Conservation (phyloP, 2,329 filamentous ascomycete genomes). For the Trichocomaceae sp. region DNA sequence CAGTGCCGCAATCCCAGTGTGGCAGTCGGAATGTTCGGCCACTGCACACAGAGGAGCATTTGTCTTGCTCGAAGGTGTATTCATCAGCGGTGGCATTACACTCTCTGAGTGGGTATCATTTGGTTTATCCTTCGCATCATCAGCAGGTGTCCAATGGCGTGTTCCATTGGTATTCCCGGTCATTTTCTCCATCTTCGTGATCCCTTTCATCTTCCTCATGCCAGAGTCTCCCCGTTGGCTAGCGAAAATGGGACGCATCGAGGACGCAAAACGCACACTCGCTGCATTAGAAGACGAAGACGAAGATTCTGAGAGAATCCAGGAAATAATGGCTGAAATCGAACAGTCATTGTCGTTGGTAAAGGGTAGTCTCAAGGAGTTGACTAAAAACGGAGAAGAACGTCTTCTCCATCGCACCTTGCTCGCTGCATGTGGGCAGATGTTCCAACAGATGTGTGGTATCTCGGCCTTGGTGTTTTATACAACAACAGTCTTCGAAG, state of each 20-base stretch:
- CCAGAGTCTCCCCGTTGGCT: conserved; percentile 60
- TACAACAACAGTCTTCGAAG: conserved; percentile 23
- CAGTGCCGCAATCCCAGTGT: conserved; percentile 41
- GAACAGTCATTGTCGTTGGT: conserved; percentile 33
- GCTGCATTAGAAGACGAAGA: conserved; percentile 54
- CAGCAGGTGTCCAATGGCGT: conserved; percentile 21
- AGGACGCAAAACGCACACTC: conserved; percentile 52
- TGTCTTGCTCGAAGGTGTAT: conserved; percentile 35
- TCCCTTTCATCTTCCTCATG: conserved; percentile 32
- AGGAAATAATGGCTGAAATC: conserved; percentile 41
- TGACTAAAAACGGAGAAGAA: conserved; percentile 35
- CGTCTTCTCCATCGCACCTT: conserved; percentile 48
- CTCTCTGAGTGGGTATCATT: conserved; percentile 43
- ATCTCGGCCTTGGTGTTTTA: conserved; percentile 54
- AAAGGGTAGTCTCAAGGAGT: conserved; percentile 1
- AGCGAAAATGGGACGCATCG: conserved; percentile 58
- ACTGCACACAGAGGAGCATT: conserved; percentile 43
- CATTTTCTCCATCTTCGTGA: conserved; percentile 20
- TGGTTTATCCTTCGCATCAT: conserved; percentile 33
- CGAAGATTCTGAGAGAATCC: conserved; percentile 42
- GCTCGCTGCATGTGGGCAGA: conserved; percentile 53
- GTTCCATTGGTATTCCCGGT: conserved; percentile 20
- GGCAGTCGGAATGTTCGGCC: conserved; percentile 35
- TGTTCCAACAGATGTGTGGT: conserved; percentile 55
- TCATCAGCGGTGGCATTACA: conserved; percentile 38